Evolutionary conservation across 345 rosid genomes (phyloP), one percentile per base, ranked within the genome.

Genomic region (Melastoma malabathricum): DNA sequence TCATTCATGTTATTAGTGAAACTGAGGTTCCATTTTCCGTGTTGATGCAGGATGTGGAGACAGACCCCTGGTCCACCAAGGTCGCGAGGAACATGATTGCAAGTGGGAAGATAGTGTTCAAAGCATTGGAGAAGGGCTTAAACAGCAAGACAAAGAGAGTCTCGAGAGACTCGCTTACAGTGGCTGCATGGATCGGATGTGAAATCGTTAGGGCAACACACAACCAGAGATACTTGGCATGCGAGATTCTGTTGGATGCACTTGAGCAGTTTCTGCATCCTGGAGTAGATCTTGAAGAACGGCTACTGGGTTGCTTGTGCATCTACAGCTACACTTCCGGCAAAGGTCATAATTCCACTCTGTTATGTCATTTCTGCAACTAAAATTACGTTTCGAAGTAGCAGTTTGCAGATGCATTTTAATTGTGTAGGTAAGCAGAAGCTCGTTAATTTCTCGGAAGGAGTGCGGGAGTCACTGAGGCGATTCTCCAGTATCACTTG

Each of bases 281-380:
- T 52, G 96, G 98, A 52, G 38, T 66, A 17, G 86, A 83, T 61
- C 82, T 86, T 49, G 94, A 86, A 63, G 86, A 83, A 55, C 74
- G 96, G 70, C 76, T 90, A 54, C 75, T 86, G 54, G 92, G 89
- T 6, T 83, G 88, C 74, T 57, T 78, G 16, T 81, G 86, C 92
- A 75, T 89, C 75, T 89, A 83, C 56, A 89, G 86, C 68, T 83
- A 79, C 55, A 80, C 90, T 67, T 83, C 96, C 4, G 94, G 89
- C 1, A 83, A 77, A 81, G 95, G 97, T 85, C 73, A 60, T 43
- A 15, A 39, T 17, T 13, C 15, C 20, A 8, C 25, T 15, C 17
- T 5, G 20, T n/a, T n/a, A 10, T 27, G 6, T 27, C 31, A 3
- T 27, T 6, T 27, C 31, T 3, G 4, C 3, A 27, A 27, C 31